phyloP scores from a whole-genome alignment of 495 filamentous ascomycete genomes.

The Endocarpon pusillum region DNA sequence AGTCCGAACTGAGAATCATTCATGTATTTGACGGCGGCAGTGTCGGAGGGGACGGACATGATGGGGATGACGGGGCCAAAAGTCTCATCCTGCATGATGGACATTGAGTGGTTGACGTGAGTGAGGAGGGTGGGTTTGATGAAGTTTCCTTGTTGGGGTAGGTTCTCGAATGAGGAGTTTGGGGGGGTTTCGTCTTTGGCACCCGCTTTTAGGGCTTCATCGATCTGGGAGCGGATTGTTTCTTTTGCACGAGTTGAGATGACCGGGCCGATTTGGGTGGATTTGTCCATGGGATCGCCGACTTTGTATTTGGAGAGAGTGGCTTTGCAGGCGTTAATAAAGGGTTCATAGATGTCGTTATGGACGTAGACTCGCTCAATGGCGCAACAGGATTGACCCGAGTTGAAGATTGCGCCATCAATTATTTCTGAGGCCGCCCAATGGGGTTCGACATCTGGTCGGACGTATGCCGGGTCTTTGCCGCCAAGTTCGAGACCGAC shows the following conservation, averaged over 20 bases:
- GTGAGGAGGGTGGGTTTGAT: slow-evolving; percentile 71
- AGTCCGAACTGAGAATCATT: slow-evolving; percentile 91
- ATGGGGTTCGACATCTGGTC: slow-evolving; percentile 66
- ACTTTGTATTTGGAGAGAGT: slow-evolving; percentile 80
- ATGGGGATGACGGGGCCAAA: slow-evolving; percentile 91
- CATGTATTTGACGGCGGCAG: slow-evolving; percentile 72
- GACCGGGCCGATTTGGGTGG: slow-evolving; percentile 76
- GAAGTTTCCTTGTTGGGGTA: slow-evolving; percentile 62
- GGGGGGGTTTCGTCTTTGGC: slow-evolving; percentile 69
- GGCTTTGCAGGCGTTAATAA: slow-evolving; percentile 59
- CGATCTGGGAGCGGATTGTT: slow-evolving; percentile 63
- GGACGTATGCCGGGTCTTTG: slow-evolving; percentile 82
- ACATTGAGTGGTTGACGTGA: slow-evolving; percentile 70
- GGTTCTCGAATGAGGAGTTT: slow-evolving; percentile 53
- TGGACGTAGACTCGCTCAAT: slow-evolving; percentile 88
- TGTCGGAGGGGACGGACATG: slow-evolving; percentile 75
- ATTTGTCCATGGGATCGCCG: slow-evolving; percentile 64
- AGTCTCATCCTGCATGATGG: slow-evolving; percentile 86
- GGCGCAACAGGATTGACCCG: slow-evolving; percentile 89
- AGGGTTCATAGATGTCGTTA: slow-evolving; percentile 61
- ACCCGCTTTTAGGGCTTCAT: slow-evolving; percentile 71
- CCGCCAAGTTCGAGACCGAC: slow-evolving; percentile 82
- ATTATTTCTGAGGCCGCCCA: slow-evolving; percentile 91
- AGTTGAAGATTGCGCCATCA: slow-evolving; percentile 90
- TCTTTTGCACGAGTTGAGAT: slow-evolving; percentile 59